phyloP scores from a whole-genome alignment of 352 stramenopile genomes.

The Pythium pectinolyticum region DNA sequence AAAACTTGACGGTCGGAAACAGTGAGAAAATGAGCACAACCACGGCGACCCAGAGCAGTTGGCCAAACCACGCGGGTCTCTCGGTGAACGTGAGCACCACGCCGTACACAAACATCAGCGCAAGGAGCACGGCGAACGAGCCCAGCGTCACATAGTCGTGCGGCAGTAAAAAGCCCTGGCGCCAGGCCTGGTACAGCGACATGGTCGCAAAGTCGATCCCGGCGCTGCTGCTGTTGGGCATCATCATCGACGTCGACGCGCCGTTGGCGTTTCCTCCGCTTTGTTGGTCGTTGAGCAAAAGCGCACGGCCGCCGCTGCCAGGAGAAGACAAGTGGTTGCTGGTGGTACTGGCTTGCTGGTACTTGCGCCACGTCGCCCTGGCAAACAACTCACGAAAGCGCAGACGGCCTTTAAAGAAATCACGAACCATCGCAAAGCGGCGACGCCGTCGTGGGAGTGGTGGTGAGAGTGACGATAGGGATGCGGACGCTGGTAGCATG shows the following conservation, averaged over 20 bases:
- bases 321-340: slow-evolving; percentile 17
- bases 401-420: slow-evolving; percentile 36
- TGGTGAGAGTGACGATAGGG: neutral
- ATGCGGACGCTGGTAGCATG: slow-evolving; percentile 16
- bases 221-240: slow-evolving; percentile 22
- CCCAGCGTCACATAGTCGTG: slow-evolving; percentile 76
- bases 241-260: slow-evolving; percentile 4
- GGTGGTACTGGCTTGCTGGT: slow-evolving; percentile 39
- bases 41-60: slow-evolving; percentile 64
- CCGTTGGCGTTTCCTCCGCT: neutral
- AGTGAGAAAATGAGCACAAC: slow-evolving; percentile 75
- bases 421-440: slow-evolving; percentile 42
- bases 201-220: slow-evolving; percentile 68
- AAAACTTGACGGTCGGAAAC: slow-evolving; percentile 75
- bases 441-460: neutral
- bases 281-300: slow-evolving; percentile 12
- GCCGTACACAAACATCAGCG: slow-evolving; percentile 67
- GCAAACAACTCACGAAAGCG: slow-evolving; percentile 43
- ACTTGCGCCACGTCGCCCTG: slow-evolving; percentile 60
- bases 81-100: slow-evolving; percentile 66
- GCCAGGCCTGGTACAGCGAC: slow-evolving; percentile 72
- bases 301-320: slow-evolving; percentile 17
- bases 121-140: slow-evolving; percentile 54
- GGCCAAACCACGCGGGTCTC: slow-evolving; percentile 60
- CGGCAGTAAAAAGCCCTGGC: slow-evolving; percentile 64